Conservation (phyloP, 2,329 filamentous ascomycete genomes). For the Fusarium lyarnte region DNA sequence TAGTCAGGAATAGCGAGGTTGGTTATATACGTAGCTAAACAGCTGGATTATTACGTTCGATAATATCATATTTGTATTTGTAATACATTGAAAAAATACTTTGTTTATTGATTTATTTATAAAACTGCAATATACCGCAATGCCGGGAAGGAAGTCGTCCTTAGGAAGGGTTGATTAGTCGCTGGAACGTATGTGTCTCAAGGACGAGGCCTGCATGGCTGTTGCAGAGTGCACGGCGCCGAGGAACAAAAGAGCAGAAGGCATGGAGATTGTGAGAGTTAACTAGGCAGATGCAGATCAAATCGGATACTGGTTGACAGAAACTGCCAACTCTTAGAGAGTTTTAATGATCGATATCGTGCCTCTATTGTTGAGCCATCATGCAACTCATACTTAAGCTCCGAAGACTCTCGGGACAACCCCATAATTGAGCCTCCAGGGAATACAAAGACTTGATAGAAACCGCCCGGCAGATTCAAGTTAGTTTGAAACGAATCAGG, state of each 20-base stretch:
- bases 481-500: neutral
- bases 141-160: neutral
- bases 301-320: neutral
- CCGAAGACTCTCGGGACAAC: neutral
- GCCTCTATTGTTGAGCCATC: neutral
- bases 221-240: neutral
- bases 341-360: neutral
- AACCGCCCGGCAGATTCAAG: neutral
- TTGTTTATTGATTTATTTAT: too few species aligned
- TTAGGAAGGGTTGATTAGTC: neutral
- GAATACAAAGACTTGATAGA: neutral
- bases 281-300: neutral
- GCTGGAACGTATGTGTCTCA: slow-evolving; percentile 6
- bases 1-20: too few species aligned
- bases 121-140: neutral
- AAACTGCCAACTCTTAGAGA: neutral
- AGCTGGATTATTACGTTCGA: neutral
- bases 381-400: neutral
- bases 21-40: too few species aligned
- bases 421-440: neutral
- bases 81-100: neutral
- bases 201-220: neutral
- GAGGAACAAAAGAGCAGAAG: neutral
- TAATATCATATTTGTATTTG: too few species aligned
- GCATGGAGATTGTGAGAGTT: neutral